phyloP scores from a whole-genome alignment of 768 basidiomycete genomes.

The Leucogyrophana mollusca region DNA sequence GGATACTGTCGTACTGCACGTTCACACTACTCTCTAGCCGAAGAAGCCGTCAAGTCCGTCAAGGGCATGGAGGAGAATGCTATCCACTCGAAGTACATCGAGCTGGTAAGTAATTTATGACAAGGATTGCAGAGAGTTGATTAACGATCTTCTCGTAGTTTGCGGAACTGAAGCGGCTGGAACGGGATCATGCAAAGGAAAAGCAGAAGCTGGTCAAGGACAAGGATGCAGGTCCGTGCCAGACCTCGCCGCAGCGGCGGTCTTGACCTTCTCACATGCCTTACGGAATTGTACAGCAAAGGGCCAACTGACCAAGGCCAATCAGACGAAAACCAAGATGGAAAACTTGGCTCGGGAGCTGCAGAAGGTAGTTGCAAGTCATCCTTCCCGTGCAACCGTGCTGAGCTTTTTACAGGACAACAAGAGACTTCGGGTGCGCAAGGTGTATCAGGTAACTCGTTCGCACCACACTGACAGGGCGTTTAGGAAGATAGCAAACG shows the following conservation, averaged over 20 bases:
- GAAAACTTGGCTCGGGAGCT: constrained; percentile 87
- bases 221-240: constrained; percentile 75
- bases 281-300: constrained; percentile 53
- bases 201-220: constrained; percentile 89
- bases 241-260: constrained; percentile 1
- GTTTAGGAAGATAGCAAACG: constrained; percentile 82
- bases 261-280: constrained; percentile 14
- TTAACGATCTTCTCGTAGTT: constrained; percentile 51
- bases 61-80: constrained; percentile 81
- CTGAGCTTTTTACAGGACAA: constrained; percentile 61
- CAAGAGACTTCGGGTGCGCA: constrained; percentile 77
- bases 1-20: neutral
- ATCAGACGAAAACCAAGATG: constrained; percentile 87
- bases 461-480: constrained; percentile 19
- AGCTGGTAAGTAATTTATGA: constrained; percentile 58
- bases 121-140: constrained; percentile 13
- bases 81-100: constrained; percentile 84
- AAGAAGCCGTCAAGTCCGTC: constrained; percentile 85
- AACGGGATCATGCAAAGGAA: constrained; percentile 88
- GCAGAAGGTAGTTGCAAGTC: constrained; percentile 62
- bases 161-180: constrained; percentile 82
- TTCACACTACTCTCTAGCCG: constrained; percentile 47
- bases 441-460: constrained; percentile 1
- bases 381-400: constrained; percentile 9
- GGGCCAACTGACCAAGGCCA: constrained; percentile 81